These are phyloP conservation scores for Aphanomyces euteiches DNA, from an alignment of 352 stramenopile genomes.

Conservation along the genomic window DNA sequence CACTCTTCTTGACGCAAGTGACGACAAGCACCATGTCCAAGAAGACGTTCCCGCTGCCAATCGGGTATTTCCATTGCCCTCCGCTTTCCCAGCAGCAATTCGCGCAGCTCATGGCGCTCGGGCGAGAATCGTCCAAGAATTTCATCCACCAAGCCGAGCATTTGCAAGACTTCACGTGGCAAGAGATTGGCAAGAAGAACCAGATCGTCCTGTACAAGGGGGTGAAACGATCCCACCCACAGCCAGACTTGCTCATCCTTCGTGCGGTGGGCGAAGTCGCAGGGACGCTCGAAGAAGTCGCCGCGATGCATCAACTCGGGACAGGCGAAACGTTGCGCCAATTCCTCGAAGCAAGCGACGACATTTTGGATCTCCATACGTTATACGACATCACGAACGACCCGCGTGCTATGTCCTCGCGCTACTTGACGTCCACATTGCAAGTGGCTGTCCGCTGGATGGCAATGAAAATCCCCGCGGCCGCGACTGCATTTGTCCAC, in stretches of 20 bases:
- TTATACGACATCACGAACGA: constrained; percentile 25
- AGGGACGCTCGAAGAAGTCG: constrained; percentile 28
- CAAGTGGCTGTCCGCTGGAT: constrained; percentile 55
- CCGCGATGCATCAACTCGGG: constrained; percentile 22
- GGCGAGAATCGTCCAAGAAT: constrained; percentile 10
- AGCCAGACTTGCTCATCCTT: constrained; percentile 18
- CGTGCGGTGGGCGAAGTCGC: constrained; percentile 26
- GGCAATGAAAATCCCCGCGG: constrained; percentile 42
- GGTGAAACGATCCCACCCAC: background rate
- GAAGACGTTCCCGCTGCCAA: constrained; percentile 29
- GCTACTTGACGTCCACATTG: constrained; percentile 38
- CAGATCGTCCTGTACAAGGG: constrained; percentile 22
- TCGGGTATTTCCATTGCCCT: constrained; percentile 26
- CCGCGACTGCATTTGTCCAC: constrained; percentile 52
- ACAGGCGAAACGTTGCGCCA: constrained; percentile 19
- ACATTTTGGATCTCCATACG: constrained; percentile 27
- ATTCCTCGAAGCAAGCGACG: constrained; percentile 26
- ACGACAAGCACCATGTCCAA: constrained; percentile 23
- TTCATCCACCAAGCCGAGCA: constrained; percentile 26
- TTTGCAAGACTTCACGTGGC: constrained; percentile 18
- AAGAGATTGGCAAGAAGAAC: constrained; percentile 28
- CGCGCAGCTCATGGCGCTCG: constrained; percentile 26
- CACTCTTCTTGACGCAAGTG: constrained; percentile 1
- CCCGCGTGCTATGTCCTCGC: constrained; percentile 13
- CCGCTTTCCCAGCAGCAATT: constrained; percentile 17